These are phyloP conservation scores for Syzygium grande DNA, from an alignment of 345 rosid species.

Conservation along the genomic window DNA sequence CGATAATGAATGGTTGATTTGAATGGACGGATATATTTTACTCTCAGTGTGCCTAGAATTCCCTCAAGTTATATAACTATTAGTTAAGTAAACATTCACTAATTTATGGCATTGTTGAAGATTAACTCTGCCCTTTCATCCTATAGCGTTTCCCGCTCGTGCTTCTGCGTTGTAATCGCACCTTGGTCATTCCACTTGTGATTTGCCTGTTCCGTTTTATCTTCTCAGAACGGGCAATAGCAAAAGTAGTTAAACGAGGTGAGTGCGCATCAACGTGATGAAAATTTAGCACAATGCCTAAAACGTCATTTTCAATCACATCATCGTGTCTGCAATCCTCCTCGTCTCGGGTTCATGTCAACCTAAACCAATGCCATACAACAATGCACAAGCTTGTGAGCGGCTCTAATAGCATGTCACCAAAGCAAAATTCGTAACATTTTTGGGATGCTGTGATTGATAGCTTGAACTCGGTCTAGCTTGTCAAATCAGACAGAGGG, in stretches of 20 bases:
- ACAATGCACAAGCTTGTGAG: background rate
- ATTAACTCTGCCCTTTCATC: background rate
- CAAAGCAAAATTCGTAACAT: background rate
- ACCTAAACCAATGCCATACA: background rate
- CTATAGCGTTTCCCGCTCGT: background rate
- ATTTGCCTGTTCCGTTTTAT: background rate
- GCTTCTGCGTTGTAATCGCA: background rate
- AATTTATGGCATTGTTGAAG: background rate
- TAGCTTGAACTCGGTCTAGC: background rate
- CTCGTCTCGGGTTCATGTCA: background rate
- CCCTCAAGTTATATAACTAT: background rate
- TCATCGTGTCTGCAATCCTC: background rate
- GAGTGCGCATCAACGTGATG: background rate
- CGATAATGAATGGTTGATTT: background rate
- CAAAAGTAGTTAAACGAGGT: background rate
- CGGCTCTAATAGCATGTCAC: background rate
- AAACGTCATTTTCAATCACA: background rate
- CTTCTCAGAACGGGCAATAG: background rate
- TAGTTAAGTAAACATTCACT: background rate
- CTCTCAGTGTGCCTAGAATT: background rate
- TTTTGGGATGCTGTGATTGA: background rate
- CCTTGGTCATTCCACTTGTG: background rate
- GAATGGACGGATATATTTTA: background rate
- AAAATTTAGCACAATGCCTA: background rate
- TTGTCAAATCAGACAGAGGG: background rate